Conservation (phyloP, 208 protist genomes). For the Angomonas deanei region DNA sequence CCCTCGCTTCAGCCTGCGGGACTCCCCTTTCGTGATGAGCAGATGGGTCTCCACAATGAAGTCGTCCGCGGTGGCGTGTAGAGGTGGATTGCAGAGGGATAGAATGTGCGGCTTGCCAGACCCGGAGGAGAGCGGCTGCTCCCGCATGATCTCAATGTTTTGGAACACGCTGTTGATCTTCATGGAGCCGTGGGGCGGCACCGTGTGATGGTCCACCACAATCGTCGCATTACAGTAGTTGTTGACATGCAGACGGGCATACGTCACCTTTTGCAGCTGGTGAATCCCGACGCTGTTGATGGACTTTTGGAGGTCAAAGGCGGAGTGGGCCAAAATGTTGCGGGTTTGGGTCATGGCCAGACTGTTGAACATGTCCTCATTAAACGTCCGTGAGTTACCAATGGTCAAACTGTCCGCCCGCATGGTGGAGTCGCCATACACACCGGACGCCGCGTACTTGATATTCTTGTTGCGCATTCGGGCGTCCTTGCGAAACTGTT, state of each 20-base stretch:
- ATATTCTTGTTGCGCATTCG: constrained; percentile 4
- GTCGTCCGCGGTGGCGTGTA: constrained; percentile 49
- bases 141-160: constrained; percentile 22
- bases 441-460: neutral
- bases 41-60: constrained; percentile 56
- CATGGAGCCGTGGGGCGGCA: constrained; percentile 32
- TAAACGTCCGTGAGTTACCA: neutral
- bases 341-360: neutral
- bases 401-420: neutral
- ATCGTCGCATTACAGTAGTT: constrained; percentile 51
- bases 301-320: neutral
- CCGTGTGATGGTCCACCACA: constrained; percentile 22
- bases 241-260: constrained; percentile 37
- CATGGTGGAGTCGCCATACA: neutral
- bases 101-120: constrained; percentile 27
- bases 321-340: neutral
- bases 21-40: constrained; percentile 19
- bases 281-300: neutral
- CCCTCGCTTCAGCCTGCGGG: constrained; percentile 37
- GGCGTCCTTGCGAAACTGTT: constrained; percentile 36
- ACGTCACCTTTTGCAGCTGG: neutral
- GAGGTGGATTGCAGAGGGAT: constrained; percentile 42
- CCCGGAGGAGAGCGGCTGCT: constrained; percentile 11
- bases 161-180: constrained; percentile 24
- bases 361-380: neutral